Conservation (phyloP, 108 stramenopile species). For the Heterococcus sp. region DNA sequence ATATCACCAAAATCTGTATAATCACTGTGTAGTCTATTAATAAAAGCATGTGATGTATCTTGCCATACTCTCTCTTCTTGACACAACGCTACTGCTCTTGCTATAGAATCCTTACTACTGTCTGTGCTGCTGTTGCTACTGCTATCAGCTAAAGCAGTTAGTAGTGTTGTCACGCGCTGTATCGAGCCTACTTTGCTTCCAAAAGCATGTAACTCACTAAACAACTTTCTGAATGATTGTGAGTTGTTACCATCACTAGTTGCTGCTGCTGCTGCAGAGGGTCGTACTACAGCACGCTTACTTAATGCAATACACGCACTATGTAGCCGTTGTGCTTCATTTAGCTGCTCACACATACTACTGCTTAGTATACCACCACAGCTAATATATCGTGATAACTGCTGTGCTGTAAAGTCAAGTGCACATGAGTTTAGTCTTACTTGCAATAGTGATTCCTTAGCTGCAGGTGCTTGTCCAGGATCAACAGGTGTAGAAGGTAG, state of each 20-base stretch:
- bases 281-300: constrained; percentile 59
- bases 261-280: too few species aligned
- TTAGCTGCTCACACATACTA: neutral
- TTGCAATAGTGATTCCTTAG: constrained; percentile 68
- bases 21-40: constrained; percentile 54
- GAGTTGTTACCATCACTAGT: constrained; percentile 52
- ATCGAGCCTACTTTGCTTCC: constrained; percentile 54
- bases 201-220: constrained; percentile 71
- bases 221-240: constrained; percentile 70
- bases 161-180: constrained; percentile 55
- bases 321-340: constrained; percentile 2
- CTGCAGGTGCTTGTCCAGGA: constrained; percentile 76
- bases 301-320: neutral
- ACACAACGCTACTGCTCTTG: constrained; percentile 11
- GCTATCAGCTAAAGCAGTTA: too few species aligned
- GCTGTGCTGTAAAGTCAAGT: constrained; percentile 50
- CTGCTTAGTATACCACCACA: neutral
- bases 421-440: constrained; percentile 48
- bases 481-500: constrained; percentile 82
- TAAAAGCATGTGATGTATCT: constrained; percentile 68
- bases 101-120: too few species aligned
- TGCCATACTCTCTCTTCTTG: constrained; percentile 72
- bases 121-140: neutral
- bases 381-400: constrained; percentile 51
- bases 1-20: constrained; percentile 76